Conservation (phyloP, 345 rosid species). For the Salix caprea region DNA sequence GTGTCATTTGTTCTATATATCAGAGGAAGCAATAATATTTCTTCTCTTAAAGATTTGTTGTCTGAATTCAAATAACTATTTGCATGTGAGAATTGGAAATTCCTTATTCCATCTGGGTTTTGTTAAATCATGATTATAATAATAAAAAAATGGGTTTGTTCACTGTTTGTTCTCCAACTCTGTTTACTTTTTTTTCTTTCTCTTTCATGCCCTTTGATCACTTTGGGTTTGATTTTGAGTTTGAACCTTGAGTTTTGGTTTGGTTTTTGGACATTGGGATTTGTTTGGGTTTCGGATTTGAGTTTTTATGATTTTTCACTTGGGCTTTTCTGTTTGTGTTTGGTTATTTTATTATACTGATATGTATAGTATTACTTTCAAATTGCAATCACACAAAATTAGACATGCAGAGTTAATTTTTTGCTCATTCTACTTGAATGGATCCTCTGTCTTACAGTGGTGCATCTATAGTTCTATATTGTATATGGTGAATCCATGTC, state of each 20-base stretch:
- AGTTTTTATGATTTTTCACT: not conserved
- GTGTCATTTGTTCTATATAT: too few relatives aligned
- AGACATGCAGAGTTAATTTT: too few relatives aligned
- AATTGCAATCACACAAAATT: not conserved
- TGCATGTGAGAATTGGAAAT: too few relatives aligned
- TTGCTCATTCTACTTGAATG: not conserved
- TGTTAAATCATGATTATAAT: too few relatives aligned
- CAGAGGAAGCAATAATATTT: too few relatives aligned
- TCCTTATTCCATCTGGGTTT: too few relatives aligned
- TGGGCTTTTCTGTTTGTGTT: not conserved
- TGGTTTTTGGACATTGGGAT: not conserved
- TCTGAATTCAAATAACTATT: too few relatives aligned
- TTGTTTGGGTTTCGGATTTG: not conserved
- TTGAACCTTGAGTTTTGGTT: not conserved
- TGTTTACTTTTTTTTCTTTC: not conserved
- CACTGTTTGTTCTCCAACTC: too few relatives aligned
- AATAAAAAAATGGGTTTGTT: too few relatives aligned
- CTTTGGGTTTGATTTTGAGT: not conserved
- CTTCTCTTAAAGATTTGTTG: too few relatives aligned
- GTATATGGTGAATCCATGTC: not conserved
- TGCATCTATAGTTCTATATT: not conserved
- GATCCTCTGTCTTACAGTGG: not conserved
- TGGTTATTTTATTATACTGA: not conserved
- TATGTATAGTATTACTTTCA: too few relatives aligned
- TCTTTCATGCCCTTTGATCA: not conserved